Evolutionary conservation across 257 asterid species (phyloP), one percentile per base, ranked within the genome.

Genomic region (Nicotiana benthamiana): DNA sequence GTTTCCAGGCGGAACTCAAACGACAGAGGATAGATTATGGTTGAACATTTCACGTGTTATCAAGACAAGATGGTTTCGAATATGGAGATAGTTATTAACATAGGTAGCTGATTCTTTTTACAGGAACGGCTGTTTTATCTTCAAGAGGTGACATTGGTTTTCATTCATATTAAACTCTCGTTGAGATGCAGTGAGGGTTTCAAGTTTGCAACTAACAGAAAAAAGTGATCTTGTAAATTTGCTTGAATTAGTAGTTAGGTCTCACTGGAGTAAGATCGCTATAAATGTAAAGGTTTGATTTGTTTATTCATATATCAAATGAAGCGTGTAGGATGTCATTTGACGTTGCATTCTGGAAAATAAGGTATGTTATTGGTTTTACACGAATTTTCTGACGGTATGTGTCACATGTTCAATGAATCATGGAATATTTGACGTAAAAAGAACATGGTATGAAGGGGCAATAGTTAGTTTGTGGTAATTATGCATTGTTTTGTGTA

Each of bases 1-100:
- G 85, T 67, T 92, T 93, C 82, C 90, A 81, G 66, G 87, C 92
- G 9, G 94, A 92, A 86, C 64, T 91, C 88, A 91, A 87, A 83
- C 88, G 90, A 32, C 81, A 86, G 54, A 87, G 96, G 81, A 84
- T 90, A 32, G 91, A 89, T 87, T 86, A 80, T 56, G 85, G 87
- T 27, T 93, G 76, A 87, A 81, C 67, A 81, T 78, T 76, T 12
- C 43, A 8, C 15, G 24, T 15, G 43, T 46, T 15, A 74, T 46
- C 27, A 20, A 48, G 84, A 9, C 43, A 32, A 16, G 16, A 26
- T 51, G 30, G 56, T 65, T 18, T 81, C 3, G 3, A 10, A 28
- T 18, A 4, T 56, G 10, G 67, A 62, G 43, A 48, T 59, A 53
- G 13, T 67, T 75, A 75, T 64, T 59, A 43, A 48, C 77, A 61